These are phyloP conservation scores for Sechiopsis laciniata DNA, from an alignment of 306 rosid species.

Conservation along the genomic window DNA sequence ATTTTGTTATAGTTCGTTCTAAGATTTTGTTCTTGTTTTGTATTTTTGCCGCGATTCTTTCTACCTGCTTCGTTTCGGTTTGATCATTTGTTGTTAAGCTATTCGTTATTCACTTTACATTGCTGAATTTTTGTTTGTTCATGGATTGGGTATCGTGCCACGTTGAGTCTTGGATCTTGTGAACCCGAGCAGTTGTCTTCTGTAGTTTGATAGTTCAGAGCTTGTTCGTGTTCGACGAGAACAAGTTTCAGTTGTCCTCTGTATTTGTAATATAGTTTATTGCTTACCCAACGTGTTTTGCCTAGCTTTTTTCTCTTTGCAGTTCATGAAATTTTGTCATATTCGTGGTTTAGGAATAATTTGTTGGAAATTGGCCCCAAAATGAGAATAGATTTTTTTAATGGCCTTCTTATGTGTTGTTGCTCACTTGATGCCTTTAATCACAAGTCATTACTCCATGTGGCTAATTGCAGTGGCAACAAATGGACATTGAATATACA, in stretches of 20 bases:
- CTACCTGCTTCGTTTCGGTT: background rate
- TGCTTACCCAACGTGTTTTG: background rate
- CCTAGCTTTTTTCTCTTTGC: background rate
- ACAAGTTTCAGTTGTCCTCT: background rate
- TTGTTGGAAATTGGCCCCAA: background rate
- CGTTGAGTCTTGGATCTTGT: slow-evolving; percentile 21
- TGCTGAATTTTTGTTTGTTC: background rate
- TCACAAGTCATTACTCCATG: slow-evolving; percentile 1
- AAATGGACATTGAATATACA: slow-evolving; percentile 97
- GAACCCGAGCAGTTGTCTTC: background rate
- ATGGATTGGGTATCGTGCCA: background rate
- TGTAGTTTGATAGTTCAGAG: background rate
- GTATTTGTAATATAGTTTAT: background rate
- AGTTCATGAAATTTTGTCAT: slow-evolving; percentile 1
- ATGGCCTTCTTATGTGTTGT: background rate
- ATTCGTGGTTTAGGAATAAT: background rate
- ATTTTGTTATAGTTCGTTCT: background rate
- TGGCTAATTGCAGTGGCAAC: slow-evolving; percentile 76
- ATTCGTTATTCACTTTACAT: background rate
- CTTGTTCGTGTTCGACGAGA: background rate
- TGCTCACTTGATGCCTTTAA: slow-evolving; percentile 20
- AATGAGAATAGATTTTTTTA: background rate
- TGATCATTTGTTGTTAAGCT: background rate
- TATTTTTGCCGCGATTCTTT: background rate
- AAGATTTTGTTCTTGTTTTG: background rate